Conservation (phyloP, 225 moss, liverwort and hornwort species). For the Ulota crispa region DNA sequence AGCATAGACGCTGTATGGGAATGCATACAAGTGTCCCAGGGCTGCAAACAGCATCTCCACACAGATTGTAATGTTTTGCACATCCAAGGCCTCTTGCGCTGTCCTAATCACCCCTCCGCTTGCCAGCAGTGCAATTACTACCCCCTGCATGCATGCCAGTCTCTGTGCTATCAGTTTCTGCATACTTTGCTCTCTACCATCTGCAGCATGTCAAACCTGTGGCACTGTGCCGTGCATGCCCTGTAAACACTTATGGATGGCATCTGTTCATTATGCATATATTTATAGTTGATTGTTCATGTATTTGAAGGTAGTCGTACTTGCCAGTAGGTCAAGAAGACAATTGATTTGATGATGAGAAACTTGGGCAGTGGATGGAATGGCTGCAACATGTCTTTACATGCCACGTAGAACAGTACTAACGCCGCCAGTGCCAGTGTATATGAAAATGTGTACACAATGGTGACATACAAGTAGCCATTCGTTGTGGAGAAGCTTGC, state of each 20-base stretch:
- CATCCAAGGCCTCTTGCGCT: constrained; percentile 36
- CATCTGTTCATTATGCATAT: not conserved
- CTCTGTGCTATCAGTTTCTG: constrained; percentile 2
- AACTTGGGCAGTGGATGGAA: constrained; percentile 88
- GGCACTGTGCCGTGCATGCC: not conserved
- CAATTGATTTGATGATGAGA: constrained; percentile 89
- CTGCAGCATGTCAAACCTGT: not conserved
- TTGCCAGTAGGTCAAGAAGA: constrained; percentile 85
- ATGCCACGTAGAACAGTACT: constrained; percentile 87
- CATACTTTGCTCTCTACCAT: not conserved
- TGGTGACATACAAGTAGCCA: constrained; percentile 70
- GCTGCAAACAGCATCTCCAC: constrained; percentile 63
- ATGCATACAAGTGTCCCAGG: constrained; percentile 49
- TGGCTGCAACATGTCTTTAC: constrained; percentile 76
- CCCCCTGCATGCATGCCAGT: constrained; percentile 34
- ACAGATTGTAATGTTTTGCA: constrained; percentile 51
- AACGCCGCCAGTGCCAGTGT: constrained; percentile 68
- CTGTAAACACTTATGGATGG: not conserved
- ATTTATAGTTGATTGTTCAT: not conserved
- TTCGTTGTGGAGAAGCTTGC: constrained; percentile 63
- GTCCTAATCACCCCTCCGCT: constrained; percentile 42
- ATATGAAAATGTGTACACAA: constrained; percentile 81
- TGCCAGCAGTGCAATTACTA: constrained; percentile 52
- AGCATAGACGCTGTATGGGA: constrained; percentile 37
- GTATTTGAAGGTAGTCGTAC: constrained; percentile 43